These are phyloP conservation scores for Leccinum sublutescens DNA, from an alignment of 768 basidiomycete genomes.

Conservation along the genomic window DNA sequence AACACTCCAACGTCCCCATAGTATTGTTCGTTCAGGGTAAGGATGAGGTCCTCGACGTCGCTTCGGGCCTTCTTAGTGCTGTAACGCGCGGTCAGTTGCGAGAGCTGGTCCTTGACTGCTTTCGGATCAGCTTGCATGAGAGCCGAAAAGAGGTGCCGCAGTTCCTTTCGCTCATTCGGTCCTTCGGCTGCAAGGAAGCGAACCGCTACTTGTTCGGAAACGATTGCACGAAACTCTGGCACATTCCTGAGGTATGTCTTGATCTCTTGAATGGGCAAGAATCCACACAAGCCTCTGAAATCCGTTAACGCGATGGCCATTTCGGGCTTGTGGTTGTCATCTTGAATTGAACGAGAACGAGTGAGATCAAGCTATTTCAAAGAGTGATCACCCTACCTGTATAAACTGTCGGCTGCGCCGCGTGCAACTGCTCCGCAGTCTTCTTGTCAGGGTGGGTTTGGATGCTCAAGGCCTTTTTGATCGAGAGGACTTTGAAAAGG, in stretches of 20 bases:
- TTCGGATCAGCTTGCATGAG: constrained; percentile 77
- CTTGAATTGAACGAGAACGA: constrained; percentile 38
- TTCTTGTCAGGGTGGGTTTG: constrained; percentile 90
- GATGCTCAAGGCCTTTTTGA: constrained; percentile 85
- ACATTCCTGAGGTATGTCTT: constrained; percentile 61
- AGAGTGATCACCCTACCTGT: constrained; percentile 58
- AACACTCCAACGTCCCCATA: constrained; percentile 93
- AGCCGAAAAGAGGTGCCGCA: constrained; percentile 77
- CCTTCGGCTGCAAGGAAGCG: constrained; percentile 47
- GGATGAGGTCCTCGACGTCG: constrained; percentile 59
- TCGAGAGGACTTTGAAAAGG: constrained; percentile 89
- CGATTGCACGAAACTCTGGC: constrained; percentile 74
- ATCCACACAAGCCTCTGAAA: constrained; percentile 91
- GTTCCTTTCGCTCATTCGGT: constrained; percentile 41
- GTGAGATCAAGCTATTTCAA: constrained; percentile 6
- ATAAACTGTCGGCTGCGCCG: constrained; percentile 76
- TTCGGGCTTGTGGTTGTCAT: constrained; percentile 97
- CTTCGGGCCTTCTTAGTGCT: constrained; percentile 42
- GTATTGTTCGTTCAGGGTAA: constrained; percentile 68
- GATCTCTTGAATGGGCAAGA: constrained; percentile 77
- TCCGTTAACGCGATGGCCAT: constrained; percentile 96
- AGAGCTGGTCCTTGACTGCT: constrained; percentile 53
- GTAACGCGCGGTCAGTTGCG: constrained; percentile 62
- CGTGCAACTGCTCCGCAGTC: constrained; percentile 70
- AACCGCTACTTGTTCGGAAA: constrained; percentile 54